phyloP scores from a whole-genome alignment of 2,329 filamentous ascomycete genomes.

The Cladosporium sp. region DNA sequence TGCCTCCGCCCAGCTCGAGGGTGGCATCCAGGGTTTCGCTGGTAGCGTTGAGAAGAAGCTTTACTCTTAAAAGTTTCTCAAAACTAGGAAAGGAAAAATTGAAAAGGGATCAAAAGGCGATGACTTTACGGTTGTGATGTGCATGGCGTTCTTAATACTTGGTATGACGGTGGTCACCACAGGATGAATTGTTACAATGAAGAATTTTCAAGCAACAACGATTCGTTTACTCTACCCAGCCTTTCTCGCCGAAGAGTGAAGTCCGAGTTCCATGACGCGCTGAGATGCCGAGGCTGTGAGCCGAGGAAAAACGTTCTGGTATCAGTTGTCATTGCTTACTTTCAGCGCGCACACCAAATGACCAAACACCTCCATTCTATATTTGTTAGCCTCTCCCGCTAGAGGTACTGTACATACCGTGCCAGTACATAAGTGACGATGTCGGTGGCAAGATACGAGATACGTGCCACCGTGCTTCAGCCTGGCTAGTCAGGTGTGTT shows the following conservation, averaged over 20 bases:
- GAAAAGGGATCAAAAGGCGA: background rate
- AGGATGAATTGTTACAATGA: background rate
- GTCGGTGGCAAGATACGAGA: conserved; percentile 1
- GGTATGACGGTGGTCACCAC: background rate
- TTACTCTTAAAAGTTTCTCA: conserved; percentile 57
- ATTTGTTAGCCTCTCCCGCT: no score
- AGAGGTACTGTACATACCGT: background rate
- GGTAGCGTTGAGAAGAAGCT: conserved; percentile 97
- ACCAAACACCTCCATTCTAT: no score
- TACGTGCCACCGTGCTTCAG: background rate
- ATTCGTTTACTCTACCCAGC: no score
- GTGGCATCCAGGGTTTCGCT: conserved; percentile 92
- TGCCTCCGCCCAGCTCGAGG: conserved; percentile 90
- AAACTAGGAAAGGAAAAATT: background rate
- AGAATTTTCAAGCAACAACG: background rate
- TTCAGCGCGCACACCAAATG: no score
- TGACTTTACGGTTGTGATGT: conserved; percentile 11
- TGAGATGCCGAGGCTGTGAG: no score
- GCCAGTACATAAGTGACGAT: background rate
- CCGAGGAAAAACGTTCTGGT: no score
- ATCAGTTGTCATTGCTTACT: no score
- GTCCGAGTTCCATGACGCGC: no score
- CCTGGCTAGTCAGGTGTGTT: background rate
- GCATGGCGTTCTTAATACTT: conserved; percentile 7
- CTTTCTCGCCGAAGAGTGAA: no score